A percentile compares a stretch with the other conserved stretches of the same genome.
phyloP scores from a whole-genome alignment of 345 rosid species.

The Mallotus nudiflorus region DNA sequence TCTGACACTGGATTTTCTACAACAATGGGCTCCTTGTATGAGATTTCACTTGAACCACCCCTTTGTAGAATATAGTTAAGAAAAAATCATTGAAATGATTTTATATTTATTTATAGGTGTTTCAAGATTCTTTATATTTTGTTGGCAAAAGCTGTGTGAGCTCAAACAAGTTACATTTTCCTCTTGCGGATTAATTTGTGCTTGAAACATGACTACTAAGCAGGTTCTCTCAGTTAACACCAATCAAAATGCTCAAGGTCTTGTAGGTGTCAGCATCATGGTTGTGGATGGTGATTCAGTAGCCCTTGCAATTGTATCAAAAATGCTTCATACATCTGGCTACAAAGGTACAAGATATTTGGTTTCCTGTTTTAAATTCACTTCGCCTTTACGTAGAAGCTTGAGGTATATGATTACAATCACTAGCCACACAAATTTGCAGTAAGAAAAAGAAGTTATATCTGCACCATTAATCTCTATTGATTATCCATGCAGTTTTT shows the following conservation, averaged over 20 bases:
- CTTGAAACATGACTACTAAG: constrained; percentile 23
- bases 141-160: background rate
- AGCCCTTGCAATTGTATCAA: constrained; percentile 36
- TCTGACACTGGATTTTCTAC: background rate
- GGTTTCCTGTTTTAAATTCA: constrained; percentile 2
- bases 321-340: constrained; percentile 41
- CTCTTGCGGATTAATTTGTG: constrained; percentile 1
- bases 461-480: background rate
- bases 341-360: constrained; percentile 38
- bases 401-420: too few species aligned
- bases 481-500: background rate
- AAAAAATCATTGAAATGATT: background rate
- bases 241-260: constrained; percentile 5
- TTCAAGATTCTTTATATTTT: background rate
- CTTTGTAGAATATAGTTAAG: background rate
- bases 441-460: background rate
- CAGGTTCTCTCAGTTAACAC: constrained; percentile 24
- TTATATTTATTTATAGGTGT: background rate
- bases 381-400: background rate
- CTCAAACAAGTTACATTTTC: background rate
- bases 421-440: background rate
- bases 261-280: constrained; percentile 28
- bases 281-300: constrained; percentile 45
- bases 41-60: background rate
- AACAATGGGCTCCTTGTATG: background rate